These are phyloP conservation scores for Yamadazyma paraphyllophila DNA, from an alignment of 805 yeast genomes.

Conservation along the genomic window DNA sequence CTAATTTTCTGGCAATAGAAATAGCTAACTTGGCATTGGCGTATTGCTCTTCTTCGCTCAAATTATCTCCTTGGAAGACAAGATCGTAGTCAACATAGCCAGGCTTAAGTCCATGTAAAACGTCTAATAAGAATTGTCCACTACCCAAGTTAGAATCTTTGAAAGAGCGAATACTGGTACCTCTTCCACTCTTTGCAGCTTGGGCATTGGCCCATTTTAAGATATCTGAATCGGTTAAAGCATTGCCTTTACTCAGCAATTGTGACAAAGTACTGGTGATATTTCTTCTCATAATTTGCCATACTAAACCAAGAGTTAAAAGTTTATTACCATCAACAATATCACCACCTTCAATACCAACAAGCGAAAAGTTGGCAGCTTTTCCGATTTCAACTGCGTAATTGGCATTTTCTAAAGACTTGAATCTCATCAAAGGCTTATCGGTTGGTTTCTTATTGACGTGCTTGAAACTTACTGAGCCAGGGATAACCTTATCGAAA, in stretches of 20 bases:
- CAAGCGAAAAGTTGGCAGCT: constrained; percentile 86
- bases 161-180: constrained; percentile 73
- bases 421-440: constrained; percentile 79
- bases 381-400: constrained; percentile 97
- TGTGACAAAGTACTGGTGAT: constrained; percentile 79
- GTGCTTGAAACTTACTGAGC: constrained; percentile 73
- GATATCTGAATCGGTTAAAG: constrained; percentile 79
- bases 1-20: constrained; percentile 96
- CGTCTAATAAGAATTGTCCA: constrained; percentile 83
- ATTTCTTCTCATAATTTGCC: constrained; percentile 98
- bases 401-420: constrained; percentile 95
- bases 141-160: constrained; percentile 73
- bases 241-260: constrained; percentile 59
- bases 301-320: constrained; percentile 86
- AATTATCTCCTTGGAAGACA: constrained; percentile 70
- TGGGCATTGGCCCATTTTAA: constrained; percentile 91
- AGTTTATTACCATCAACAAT: constrained; percentile 90
- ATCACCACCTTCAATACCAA: constrained; percentile 97
- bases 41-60: constrained; percentile 73
- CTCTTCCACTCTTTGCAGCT: constrained; percentile 81
- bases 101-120: constrained; percentile 90
- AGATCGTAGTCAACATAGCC: constrained; percentile 96
- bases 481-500: constrained; percentile 93
- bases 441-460: constrained; percentile 87
- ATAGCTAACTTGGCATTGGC: constrained; percentile 97